Evolutionary conservation across 1,284 basidiomycete species (phyloP).

Genomic region (Ustilago sp.): DNA sequence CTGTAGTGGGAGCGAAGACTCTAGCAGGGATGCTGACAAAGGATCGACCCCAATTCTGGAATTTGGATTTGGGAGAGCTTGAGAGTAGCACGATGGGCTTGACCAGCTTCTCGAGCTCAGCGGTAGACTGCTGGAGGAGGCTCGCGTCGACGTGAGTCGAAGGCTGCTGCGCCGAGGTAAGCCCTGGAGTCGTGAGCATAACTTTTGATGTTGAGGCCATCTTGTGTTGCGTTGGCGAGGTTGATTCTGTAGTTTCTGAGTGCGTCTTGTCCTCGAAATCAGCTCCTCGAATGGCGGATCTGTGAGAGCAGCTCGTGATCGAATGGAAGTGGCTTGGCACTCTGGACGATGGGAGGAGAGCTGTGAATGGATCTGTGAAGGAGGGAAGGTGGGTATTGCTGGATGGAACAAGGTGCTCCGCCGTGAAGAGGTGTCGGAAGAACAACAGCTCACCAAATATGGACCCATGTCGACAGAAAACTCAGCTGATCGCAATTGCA

Average conservation of each 20-base stretch:
- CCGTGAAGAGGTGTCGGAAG: not conserved
- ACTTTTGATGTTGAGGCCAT: conserved; percentile 45
- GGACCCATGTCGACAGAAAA: conserved; percentile 15
- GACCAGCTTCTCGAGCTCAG: conserved; percentile 37
- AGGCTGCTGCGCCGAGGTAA: conserved; percentile 2
- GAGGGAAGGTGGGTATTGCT: not conserved
- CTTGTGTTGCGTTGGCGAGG: not conserved
- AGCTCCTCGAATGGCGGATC: not conserved
- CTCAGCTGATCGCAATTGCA: conserved; percentile 4
- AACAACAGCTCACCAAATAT: not conserved
- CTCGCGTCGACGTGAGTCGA: conserved; percentile 25
- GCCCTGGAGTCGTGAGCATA: conserved; percentile 19
- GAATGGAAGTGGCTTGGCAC: not conserved
- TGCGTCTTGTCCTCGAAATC: not conserved
- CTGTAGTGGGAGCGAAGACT: conserved; percentile 82
- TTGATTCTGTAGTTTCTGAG: not conserved
- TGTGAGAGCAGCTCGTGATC: not conserved
- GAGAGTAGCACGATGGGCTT: conserved; percentile 31
- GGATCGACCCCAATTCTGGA: conserved; percentile 74
- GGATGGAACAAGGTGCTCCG: conserved; percentile 11
- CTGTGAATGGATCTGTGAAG: not conserved
- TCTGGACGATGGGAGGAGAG: not conserved
- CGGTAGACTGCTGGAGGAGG: conserved; percentile 23
- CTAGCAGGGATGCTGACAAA: conserved; percentile 71
- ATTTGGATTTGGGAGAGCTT: conserved; percentile 56